phyloP scores from a whole-genome alignment of 257 asterid genomes.

The Rauvolfia tetraphylla region DNA sequence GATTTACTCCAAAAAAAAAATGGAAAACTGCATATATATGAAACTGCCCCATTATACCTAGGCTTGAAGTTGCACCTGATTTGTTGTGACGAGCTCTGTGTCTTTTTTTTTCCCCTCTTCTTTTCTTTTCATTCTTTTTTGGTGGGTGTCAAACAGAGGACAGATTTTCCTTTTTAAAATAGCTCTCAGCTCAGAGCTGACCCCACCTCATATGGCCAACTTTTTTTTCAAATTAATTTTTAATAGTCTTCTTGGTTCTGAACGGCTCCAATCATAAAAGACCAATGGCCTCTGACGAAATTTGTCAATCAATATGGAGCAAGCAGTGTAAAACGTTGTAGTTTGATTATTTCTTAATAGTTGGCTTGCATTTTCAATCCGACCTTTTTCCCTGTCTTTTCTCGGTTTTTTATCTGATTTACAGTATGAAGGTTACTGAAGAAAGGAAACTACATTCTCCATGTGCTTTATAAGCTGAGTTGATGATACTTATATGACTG shows the following conservation, averaged over 20 bases:
- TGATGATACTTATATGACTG: background rate
- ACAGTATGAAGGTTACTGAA: background rate
- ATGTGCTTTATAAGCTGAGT: background rate
- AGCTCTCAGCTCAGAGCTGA: constrained; percentile 1
- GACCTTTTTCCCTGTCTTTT: background rate
- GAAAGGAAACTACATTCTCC: background rate
- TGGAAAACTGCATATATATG: background rate
- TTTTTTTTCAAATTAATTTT: background rate
- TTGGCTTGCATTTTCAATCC: background rate
- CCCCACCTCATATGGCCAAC: background rate
- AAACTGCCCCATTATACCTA: background rate
- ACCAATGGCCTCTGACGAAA: constrained; percentile 2
- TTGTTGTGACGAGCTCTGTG: background rate
- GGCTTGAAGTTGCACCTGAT: background rate
- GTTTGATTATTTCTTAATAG: background rate
- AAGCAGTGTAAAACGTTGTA: background rate
- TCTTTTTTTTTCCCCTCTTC: no score
- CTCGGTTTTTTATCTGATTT: background rate
- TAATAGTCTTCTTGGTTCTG: background rate
- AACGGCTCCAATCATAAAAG: background rate
- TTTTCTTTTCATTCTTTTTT: background rate
- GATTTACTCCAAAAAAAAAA: no score
- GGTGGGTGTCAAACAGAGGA: constrained; percentile 4
- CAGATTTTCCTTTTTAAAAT: background rate
- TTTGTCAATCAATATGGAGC: background rate